Percentiles rank a stretch among this genome's conserved stretches.
Conservation (phyloP, 2,329 filamentous ascomycete species). For the Fusarium bulbicola region DNA sequence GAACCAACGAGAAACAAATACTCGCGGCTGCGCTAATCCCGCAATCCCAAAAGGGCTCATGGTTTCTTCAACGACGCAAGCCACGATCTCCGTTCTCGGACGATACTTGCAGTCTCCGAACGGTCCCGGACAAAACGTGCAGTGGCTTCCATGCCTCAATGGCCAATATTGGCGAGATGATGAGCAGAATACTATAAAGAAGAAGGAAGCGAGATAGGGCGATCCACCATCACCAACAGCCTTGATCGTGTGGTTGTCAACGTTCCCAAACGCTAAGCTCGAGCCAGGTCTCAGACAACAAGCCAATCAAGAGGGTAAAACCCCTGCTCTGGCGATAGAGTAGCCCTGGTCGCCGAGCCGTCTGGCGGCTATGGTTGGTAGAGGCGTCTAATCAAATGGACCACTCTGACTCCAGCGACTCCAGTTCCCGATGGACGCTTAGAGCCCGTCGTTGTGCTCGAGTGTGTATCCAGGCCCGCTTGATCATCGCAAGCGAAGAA, state of each 20-base stretch:
- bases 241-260: constrained; percentile 43
- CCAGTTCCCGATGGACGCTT: constrained; percentile 14
- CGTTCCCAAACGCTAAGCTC: constrained; percentile 46
- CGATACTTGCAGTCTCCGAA: constrained; percentile 22
- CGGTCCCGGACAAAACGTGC: constrained; percentile 35
- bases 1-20: constrained; percentile 35
- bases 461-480: constrained; percentile 15
- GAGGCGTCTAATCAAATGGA: constrained; percentile 41
- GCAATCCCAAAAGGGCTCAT: constrained; percentile 33
- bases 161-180: constrained; percentile 16
- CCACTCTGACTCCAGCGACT: constrained; percentile 32
- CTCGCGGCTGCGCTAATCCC: constrained; percentile 45
- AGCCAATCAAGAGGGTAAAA: constrained; percentile 47
- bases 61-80: constrained; percentile 34
- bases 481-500: constrained; percentile 22
- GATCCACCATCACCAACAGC: constrained; percentile 24
- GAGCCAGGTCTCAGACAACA: constrained; percentile 38
- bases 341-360: constrained; percentile 41
- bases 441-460: constrained; percentile 17
- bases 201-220: constrained; percentile 10
- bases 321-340: constrained; percentile 43
- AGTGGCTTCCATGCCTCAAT: constrained; percentile 29
- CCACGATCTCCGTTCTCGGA: constrained; percentile 38
- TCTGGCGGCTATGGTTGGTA: constrained; percentile 49
- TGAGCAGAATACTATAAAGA: constrained; percentile 14